Evolutionary conservation across 2,329 filamentous ascomycete genomes (phyloP).

Genomic region (Pseudogymnoascus sp.): DNA sequence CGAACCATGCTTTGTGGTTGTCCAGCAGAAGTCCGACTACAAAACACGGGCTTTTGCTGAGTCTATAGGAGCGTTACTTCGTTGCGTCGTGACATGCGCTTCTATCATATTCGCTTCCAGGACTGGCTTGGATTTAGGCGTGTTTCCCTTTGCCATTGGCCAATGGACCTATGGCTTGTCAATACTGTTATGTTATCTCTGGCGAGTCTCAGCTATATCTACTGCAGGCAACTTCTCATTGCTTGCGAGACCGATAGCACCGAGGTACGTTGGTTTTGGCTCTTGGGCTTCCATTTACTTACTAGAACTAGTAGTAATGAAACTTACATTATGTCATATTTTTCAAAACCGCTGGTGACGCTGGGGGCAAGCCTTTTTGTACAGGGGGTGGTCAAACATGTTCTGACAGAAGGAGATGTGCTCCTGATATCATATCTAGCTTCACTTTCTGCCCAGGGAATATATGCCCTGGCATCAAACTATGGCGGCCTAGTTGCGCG

Average conservation of each 20-base stretch:
- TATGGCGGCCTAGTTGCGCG: slow-evolving; percentile 85
- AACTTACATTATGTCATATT: slow-evolving; percentile 32
- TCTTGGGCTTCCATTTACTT: slow-evolving; percentile 9
- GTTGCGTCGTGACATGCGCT: slow-evolving; percentile 68
- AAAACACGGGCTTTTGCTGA: slow-evolving; percentile 76
- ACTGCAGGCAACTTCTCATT: slow-evolving; percentile 61
- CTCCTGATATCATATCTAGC: slow-evolving; percentile 76
- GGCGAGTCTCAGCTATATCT: slow-evolving; percentile 52
- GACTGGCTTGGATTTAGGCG: slow-evolving; percentile 52
- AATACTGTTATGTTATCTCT: slow-evolving; percentile 63
- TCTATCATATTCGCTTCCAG: slow-evolving; percentile 58
- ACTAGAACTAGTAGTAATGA: slow-evolving; percentile 14
- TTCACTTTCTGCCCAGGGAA: slow-evolving; percentile 72
- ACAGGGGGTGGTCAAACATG: slow-evolving; percentile 83
- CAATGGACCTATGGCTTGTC: slow-evolving; percentile 69
- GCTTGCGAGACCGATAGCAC: slow-evolving; percentile 39
- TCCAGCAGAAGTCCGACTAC: slow-evolving; percentile 75
- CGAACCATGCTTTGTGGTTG: slow-evolving; percentile 83
- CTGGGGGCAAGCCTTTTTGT: slow-evolving; percentile 77
- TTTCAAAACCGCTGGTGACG: slow-evolving; percentile 63
- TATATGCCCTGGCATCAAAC: slow-evolving; percentile 89
- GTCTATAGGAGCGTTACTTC: slow-evolving; percentile 68
- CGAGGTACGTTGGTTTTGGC: slow-evolving; percentile 20
- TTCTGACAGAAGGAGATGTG: slow-evolving; percentile 91
- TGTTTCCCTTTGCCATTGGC: slow-evolving; percentile 82